Evolutionary conservation across 371 early-diverging fungal genomes (phyloP), one percentile per base, ranked within the genome.

Genomic region (Dichotomocladium elegans): DNA sequence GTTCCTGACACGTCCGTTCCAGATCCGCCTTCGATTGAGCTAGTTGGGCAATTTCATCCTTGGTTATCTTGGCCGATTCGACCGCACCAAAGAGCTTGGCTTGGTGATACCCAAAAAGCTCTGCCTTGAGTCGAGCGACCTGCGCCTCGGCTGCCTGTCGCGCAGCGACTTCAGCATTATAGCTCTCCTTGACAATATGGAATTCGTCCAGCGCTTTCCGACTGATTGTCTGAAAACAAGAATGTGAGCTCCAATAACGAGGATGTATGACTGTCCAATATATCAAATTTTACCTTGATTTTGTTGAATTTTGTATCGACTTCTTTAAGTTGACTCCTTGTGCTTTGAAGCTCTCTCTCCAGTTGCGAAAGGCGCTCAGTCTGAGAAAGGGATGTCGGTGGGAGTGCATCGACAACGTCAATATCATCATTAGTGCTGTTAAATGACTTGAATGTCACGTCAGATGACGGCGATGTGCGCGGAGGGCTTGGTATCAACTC

Each of bases 171-270:
- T 78, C 78, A 1, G 57, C 57, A 3, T 59, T 57, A 59, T 72
- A 78, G 3, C 66, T 66, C 12, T 74, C 70, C 55, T 74, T 77
- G 9, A 76, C 66, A 34, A 57, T 58, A 27, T 66, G 62, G 48
- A 74, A 74, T 41, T 77, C 74, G 33, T 77, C 74, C 28, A 74
- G 45, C 9, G 74, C 78, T n/a, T 69, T 69, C 54, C 74, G 46
- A 48, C 74, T 72, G 33, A 72, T 70, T 9, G 61, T 53, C 77
- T 77, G 45, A 26, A n/a, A 50, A 22, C 34, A 12, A 21, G 27
- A n/a, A n/a, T n/a, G n/a, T n/a, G n/a, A n/a, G n/a, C 21, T 25
- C 22, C 8, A 14, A 46, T 46, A 27, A 26, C 28, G 25, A n/a
- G 22, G 9, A 22, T 14, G 15, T 26, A 40, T 11, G 1, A 4